Conservation (phyloP, 495 filamentous ascomycete species). For the Hypoxylon fragiforme region DNA sequence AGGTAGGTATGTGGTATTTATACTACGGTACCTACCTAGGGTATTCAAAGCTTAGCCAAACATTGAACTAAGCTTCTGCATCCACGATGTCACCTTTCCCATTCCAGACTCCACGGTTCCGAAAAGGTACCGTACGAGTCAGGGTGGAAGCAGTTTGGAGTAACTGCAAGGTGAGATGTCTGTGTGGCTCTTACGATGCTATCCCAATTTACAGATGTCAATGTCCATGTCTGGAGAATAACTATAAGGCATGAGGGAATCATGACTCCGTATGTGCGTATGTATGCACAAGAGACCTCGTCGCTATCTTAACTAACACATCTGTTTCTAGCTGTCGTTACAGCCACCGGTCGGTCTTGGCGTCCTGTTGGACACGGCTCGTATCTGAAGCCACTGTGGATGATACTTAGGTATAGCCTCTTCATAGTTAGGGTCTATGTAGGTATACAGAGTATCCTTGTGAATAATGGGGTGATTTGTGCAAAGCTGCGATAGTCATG, state of each 20-base stretch:
- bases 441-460: too few relatives aligned
- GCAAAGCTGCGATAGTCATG: background rate
- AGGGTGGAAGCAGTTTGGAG: background rate
- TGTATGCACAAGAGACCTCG: background rate
- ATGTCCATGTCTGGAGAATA: background rate
- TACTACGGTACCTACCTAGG: conserved; percentile 3
- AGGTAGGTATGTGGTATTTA: too few relatives aligned
- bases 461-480: background rate
- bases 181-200: background rate
- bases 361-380: conserved; percentile 5
- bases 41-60: background rate
- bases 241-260: conserved; percentile 2
- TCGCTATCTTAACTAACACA: too few relatives aligned
- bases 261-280: background rate
- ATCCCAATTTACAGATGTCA: background rate
- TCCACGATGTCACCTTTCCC: conserved; percentile 10
- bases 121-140: conserved; percentile 1
- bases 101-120: conserved; percentile 8
- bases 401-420: background rate
- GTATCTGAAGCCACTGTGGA: background rate
- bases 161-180: background rate
- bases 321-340: too few relatives aligned
- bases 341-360: background rate
- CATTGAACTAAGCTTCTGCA: background rate
- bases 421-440: background rate